Percentiles rank a stretch among this genome's conserved stretches.
Evolutionary conservation across 2,329 filamentous ascomycete species (phyloP).

Genomic region (Bipolaris cookei): DNA sequence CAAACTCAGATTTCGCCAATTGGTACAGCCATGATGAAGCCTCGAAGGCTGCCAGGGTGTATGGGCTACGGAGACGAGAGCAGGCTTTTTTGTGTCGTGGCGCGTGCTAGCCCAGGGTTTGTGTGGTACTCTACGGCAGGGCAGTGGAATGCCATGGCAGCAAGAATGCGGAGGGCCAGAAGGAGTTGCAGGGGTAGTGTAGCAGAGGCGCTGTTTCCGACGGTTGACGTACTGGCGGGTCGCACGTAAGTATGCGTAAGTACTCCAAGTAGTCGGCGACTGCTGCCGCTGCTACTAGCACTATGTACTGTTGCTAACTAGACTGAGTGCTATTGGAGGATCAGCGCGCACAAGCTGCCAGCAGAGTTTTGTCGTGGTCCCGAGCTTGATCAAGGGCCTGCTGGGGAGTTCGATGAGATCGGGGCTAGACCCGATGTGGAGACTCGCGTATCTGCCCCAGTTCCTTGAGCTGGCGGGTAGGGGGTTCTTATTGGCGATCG

Average conservation of each 20-base stretch:
- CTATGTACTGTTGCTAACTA: neutral
- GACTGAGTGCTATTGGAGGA: conserved; percentile 4
- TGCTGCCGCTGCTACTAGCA: neutral
- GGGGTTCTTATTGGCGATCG: conserved; percentile 12
- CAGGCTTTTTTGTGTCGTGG: too few relatives aligned
- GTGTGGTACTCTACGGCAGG: too few relatives aligned
- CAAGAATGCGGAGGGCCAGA: neutral
- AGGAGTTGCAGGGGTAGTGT: neutral
- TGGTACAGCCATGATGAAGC: neutral
- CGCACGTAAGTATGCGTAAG: neutral
- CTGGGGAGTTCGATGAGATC: conserved; percentile 16
- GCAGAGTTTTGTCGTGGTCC: conserved; percentile 4
- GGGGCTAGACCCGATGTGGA: conserved; percentile 16
- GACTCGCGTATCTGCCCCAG: conserved; percentile 22
- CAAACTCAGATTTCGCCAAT: conserved; percentile 9
- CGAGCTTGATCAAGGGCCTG: neutral
- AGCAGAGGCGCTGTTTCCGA: neutral
- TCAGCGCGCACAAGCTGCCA: conserved; percentile 4
- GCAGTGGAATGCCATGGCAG: neutral
- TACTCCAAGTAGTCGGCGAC: conserved; percentile 7
- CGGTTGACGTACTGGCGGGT: neutral
- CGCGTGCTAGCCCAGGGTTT: too few relatives aligned
- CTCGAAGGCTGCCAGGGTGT: neutral
- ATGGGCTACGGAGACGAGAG: neutral
- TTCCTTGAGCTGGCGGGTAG: neutral